A percentile compares a stretch with the other conserved stretches of the same genome.
Evolutionary conservation across 2,329 filamentous ascomycete genomes (phyloP).

Genomic region (Byssoonygena ceratinophila): DNA sequence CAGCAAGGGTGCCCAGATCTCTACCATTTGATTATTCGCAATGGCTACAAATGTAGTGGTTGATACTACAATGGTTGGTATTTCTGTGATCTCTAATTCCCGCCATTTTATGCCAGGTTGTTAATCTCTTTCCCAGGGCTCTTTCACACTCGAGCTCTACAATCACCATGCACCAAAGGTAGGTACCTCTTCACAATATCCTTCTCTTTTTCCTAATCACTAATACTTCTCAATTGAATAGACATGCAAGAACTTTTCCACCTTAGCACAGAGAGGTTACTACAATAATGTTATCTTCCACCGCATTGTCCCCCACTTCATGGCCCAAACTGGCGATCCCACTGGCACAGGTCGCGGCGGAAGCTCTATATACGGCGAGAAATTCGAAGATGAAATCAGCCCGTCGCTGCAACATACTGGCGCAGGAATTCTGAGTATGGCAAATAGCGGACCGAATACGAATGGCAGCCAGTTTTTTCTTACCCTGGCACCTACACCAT

Average conservation of each 20-base stretch:
- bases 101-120: neutral
- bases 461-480: conserved; percentile 96
- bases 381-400: conserved; percentile 86
- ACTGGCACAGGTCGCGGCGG: conserved; percentile 89
- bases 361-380: conserved; percentile 78
- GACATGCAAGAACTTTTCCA: conserved; percentile 78
- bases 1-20: neutral
- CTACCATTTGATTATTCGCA: neutral
- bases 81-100: neutral
- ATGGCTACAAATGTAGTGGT: conserved; percentile 73
- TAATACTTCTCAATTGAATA: conserved; percentile 23
- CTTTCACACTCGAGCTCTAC: conserved; percentile 82
- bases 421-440: conserved; percentile 91
- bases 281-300: conserved; percentile 82
- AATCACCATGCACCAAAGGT: conserved; percentile 68
- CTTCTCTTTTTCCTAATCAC: neutral
- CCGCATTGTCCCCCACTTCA: conserved; percentile 90
- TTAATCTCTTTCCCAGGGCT: conserved; percentile 49
- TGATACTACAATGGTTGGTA: conserved; percentile 69
- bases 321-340: conserved; percentile 90
- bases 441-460: conserved; percentile 83
- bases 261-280: conserved; percentile 71
- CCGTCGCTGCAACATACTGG: conserved; percentile 76
- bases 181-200: conserved; percentile 10
- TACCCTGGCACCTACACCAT: conserved; percentile 85